Conservation (phyloP, 108 stramenopile species). For the Licmophora abbreviata region DNA sequence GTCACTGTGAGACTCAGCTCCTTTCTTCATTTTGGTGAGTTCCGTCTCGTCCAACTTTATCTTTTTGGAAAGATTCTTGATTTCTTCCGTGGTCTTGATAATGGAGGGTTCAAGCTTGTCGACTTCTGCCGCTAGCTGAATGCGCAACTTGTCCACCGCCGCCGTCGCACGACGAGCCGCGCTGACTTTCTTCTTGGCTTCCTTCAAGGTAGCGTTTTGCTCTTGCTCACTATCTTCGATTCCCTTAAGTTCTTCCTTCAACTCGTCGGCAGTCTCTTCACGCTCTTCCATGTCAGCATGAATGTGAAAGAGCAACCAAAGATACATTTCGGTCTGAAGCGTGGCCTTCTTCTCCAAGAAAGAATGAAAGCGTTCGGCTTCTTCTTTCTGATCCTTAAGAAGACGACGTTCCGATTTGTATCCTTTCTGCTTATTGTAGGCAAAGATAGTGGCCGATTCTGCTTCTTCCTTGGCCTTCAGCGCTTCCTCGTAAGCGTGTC, state of each 20-base stretch:
- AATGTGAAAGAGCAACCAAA: conserved; percentile 92
- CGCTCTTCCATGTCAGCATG: conserved; percentile 71
- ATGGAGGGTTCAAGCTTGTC: conserved; percentile 63
- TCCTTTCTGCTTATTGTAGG: conserved; percentile 88
- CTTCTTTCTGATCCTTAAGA: conserved; percentile 93
- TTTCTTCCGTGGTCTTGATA: conserved; percentile 64
- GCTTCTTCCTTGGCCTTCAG: conserved; percentile 80
- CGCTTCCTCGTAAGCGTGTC: conserved; percentile 74
- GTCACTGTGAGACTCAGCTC: conserved; percentile 47
- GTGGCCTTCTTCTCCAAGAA: conserved; percentile 55
- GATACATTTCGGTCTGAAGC: conserved; percentile 77
- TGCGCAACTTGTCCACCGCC: conserved; percentile 63
- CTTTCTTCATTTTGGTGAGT: conserved; percentile 47
- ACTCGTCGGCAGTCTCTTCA: conserved; percentile 41
- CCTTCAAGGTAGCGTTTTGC: conserved; percentile 47
- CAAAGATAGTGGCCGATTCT: conserved; percentile 77
- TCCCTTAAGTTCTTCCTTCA: conserved; percentile 53
- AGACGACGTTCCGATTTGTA: conserved; percentile 75
- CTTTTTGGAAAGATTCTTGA: conserved; percentile 58
- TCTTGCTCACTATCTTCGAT: conserved; percentile 43
- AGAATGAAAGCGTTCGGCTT: conserved; percentile 81
- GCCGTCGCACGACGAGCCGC: conserved; percentile 43
- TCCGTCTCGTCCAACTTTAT: conserved; percentile 43
- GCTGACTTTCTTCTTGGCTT: conserved; percentile 61
- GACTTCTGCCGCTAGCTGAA: conserved; percentile 51